Evolutionary conservation across 2,329 filamentous ascomycete species (phyloP).

Genomic region (Rhexocercosporidium sp.): DNA sequence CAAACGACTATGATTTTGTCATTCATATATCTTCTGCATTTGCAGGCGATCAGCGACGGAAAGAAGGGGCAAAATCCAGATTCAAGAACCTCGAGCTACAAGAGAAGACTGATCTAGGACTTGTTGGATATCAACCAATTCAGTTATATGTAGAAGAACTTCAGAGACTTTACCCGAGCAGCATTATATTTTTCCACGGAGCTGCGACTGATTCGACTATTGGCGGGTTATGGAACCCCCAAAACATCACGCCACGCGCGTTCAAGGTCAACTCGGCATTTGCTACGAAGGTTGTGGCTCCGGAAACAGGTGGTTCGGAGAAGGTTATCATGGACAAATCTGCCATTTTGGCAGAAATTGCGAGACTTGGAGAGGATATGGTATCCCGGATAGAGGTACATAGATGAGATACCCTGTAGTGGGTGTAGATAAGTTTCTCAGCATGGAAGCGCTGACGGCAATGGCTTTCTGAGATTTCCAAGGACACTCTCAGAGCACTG

Average conservation of each 20-base stretch:
- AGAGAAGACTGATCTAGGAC: conserved; percentile 47
- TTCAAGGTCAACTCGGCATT: conserved; percentile 77
- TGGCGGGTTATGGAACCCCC: conserved; percentile 70
- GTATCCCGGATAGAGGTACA: conserved; percentile 66
- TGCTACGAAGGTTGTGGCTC: conserved; percentile 56
- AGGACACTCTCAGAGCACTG: too few species aligned
- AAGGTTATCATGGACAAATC: conserved; percentile 68
- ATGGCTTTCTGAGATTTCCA: too few species aligned
- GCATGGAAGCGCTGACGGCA: not conserved
- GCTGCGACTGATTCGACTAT: conserved; percentile 60
- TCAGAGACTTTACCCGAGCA: conserved; percentile 66
- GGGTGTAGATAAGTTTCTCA: not conserved
- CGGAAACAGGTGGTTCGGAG: conserved; percentile 48
- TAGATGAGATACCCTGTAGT: conserved; percentile 10
- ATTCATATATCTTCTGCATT: conserved; percentile 61
- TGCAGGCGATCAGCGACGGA: conserved; percentile 43
- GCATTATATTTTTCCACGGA: conserved; percentile 82
- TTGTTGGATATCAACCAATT: conserved; percentile 64
- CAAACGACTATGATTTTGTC: conserved; percentile 85
- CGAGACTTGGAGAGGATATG: conserved; percentile 68
- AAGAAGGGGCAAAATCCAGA: conserved; percentile 49
- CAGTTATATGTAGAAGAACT: conserved; percentile 71
- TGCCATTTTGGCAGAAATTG: conserved; percentile 75
- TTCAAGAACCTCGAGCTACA: conserved; percentile 83
- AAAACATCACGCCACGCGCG: conserved; percentile 48